These are phyloP conservation scores for Mucor mucedo DNA, from an alignment of 371 early-diverging fungal species.

Conservation along the genomic window DNA sequence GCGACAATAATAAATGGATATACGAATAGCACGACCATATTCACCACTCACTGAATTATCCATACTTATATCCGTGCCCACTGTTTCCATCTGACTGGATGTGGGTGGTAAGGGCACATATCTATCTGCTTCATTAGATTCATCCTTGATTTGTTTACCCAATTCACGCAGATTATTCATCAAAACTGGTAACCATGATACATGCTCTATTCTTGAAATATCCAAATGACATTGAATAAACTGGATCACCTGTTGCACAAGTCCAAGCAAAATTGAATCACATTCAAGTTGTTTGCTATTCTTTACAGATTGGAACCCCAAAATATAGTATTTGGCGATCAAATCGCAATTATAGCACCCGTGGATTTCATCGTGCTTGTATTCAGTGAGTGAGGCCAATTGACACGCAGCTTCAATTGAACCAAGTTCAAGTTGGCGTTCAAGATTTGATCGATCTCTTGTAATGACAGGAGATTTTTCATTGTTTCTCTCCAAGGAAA, in stretches of 20 bases:
- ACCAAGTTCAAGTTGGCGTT: conserved; percentile 10
- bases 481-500: not conserved
- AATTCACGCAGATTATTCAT: conserved; percentile 34
- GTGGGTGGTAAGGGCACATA: conserved; percentile 11
- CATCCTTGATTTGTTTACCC: conserved; percentile 43
- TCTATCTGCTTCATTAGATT: conserved; percentile 28
- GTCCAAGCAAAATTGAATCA: conserved; percentile 12
- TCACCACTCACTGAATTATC: conserved; percentile 10
- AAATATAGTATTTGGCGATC: conserved; percentile 23
- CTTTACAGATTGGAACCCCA: conserved; percentile 13
- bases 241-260: conserved; percentile 22
- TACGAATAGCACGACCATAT: conserved; percentile 44
- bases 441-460: conserved; percentile 5
- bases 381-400: conserved; percentile 19
- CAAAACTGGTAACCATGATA: conserved; percentile 32
- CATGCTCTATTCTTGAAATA: conserved; percentile 6
- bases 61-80: not conserved
- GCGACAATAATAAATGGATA: conserved; percentile 37
- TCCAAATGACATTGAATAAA: conserved; percentile 26
- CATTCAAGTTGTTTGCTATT: conserved; percentile 5
- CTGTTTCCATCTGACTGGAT: not conserved
- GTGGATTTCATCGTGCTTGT: conserved; percentile 19
- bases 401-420: conserved; percentile 16
- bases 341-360: conserved; percentile 26
- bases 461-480: conserved; percentile 1